A percentile compares a stretch with the other conserved stretches of the same genome.
Conservation (phyloP, 768 basidiomycete species). For the Hericium rajendrae region DNA sequence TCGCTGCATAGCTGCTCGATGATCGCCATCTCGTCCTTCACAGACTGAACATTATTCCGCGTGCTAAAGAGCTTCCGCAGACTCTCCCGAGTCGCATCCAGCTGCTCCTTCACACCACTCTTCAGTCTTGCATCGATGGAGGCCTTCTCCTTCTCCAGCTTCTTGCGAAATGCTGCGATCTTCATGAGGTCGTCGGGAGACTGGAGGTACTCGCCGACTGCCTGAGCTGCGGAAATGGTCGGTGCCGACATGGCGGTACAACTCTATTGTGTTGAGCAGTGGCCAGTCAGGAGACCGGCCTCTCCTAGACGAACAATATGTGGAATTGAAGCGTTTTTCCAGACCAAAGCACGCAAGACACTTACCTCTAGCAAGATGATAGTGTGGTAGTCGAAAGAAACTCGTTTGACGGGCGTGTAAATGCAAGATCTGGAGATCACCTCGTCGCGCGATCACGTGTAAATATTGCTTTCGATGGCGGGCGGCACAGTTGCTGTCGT, state of each 20-base stretch:
- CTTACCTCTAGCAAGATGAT: neutral
- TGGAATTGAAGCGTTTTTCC: neutral
- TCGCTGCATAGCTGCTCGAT: constrained; percentile 71
- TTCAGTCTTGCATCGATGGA: constrained; percentile 87
- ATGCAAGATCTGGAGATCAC: too few relatives aligned
- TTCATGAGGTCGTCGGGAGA: constrained; percentile 91
- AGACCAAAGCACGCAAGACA: neutral
- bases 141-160: constrained; percentile 92
- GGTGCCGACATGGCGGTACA: constrained; percentile 33
- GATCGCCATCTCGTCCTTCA: constrained; percentile 80
- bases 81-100: constrained; percentile 84
- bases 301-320: neutral
- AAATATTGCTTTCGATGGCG: neutral
- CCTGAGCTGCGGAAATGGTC: constrained; percentile 71
- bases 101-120: constrained; percentile 85
- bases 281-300: neutral
- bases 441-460: too few relatives aligned
- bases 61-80: constrained; percentile 73
- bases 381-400: too few relatives aligned
- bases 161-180: constrained; percentile 81
- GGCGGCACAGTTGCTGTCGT: neutral
- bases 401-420: too few relatives aligned
- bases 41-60: constrained; percentile 63
- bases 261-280: neutral
- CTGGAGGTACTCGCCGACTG: constrained; percentile 83